These are phyloP conservation scores for Rhodofomes roseus DNA, from an alignment of 1,284 basidiomycete species.

Conservation along the genomic window DNA sequence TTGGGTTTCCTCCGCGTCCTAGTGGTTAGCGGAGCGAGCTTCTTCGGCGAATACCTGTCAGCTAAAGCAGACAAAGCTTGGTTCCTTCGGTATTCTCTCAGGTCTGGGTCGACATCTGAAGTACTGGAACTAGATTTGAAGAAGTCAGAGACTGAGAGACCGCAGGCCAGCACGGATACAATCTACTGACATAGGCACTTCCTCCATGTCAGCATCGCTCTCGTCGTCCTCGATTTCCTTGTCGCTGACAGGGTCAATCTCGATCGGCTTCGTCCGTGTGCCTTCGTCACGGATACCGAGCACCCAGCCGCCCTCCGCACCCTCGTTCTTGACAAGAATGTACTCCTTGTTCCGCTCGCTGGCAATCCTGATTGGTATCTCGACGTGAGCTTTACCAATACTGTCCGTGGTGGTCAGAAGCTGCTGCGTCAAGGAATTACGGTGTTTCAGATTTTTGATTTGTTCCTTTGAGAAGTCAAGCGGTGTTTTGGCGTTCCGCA, in stretches of 20 bases:
- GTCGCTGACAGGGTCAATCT: slow-evolving; percentile 60
- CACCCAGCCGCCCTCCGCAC: slow-evolving; percentile 87
- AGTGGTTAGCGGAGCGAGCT: slow-evolving; percentile 30
- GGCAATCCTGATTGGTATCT: slow-evolving; percentile 90
- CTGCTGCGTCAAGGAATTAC: slow-evolving; percentile 93
- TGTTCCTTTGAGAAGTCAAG: slow-evolving; percentile 96
- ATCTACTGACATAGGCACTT: slow-evolving; percentile 60
- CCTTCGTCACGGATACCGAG: slow-evolving; percentile 85
- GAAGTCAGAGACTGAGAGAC: slow-evolving; percentile 16
- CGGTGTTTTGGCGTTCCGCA: slow-evolving; percentile 75
- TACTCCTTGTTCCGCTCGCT: slow-evolving; percentile 95
- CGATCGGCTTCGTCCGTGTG: slow-evolving; percentile 81
- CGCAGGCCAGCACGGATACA: neutral
- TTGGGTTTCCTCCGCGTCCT: slow-evolving; percentile 27
- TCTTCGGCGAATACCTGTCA: slow-evolving; percentile 48
- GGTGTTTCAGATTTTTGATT: slow-evolving; percentile 84
- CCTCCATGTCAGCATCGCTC: slow-evolving; percentile 72
- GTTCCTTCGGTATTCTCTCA: slow-evolving; percentile 62
- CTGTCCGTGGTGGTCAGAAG: slow-evolving; percentile 92
- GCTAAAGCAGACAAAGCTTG: slow-evolving; percentile 67
- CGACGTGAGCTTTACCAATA: slow-evolving; percentile 86
- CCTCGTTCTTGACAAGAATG: slow-evolving; percentile 87
- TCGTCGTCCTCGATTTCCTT: slow-evolving; percentile 32
- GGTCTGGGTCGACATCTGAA: slow-evolving; percentile 53
- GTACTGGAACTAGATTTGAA: slow-evolving; percentile 3